Base-by-base conservation (phyloP, 176 grass and related monocot genomes). In the Saccharum spontaneum region DNA sequence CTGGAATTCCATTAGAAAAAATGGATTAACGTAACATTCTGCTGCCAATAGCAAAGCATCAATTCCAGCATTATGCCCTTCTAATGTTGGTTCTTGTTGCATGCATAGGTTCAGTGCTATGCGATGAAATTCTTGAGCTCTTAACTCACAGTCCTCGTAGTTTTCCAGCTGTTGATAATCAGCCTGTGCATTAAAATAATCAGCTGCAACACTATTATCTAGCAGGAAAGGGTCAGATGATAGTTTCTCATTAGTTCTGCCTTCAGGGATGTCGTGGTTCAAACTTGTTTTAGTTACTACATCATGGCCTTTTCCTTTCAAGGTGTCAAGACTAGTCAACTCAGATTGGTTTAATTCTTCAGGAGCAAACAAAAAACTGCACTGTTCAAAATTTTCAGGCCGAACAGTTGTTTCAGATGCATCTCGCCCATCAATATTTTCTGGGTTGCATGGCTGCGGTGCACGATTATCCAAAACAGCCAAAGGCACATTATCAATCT, bases 11-110 rank as follows among this genome's bases (percentile, higher is more conserved):
- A 90, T 50, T 74, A 93, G 87, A 87, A 95, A 95, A 50, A 95
- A 93, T 81, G 95, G 95, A 79, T 95, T 98, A 83, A 95, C 82
- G 71, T 88, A 94, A 76, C 95, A 95, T 84, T 95, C 95, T 75
- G 93, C 95, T 83, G 95, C 95, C 65, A 98, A 88, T 62, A 95
- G 77, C 49, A 98, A 95, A 80, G 95, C 87, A 90, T 98, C 95
- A 77, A 98, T 95, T 81, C 91, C 93, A 57, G 91, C 91, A 85
- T 95, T 86, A 85, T 95, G 91, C 49, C 91, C 87, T 80, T 98
- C 95, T 76, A 79, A n/a, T 45, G 89, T 92, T 67, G 86, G 73
- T 61, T 98, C 87, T 64, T 76, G 85, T 64, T 93, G 87, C 69
- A 82, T 91, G 75, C 91, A 92, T 76, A 98, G 80, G 79, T 93